Evolutionary conservation across 495 filamentous ascomycete genomes (phyloP).

Genomic region (Neohortaea acidophila): DNA sequence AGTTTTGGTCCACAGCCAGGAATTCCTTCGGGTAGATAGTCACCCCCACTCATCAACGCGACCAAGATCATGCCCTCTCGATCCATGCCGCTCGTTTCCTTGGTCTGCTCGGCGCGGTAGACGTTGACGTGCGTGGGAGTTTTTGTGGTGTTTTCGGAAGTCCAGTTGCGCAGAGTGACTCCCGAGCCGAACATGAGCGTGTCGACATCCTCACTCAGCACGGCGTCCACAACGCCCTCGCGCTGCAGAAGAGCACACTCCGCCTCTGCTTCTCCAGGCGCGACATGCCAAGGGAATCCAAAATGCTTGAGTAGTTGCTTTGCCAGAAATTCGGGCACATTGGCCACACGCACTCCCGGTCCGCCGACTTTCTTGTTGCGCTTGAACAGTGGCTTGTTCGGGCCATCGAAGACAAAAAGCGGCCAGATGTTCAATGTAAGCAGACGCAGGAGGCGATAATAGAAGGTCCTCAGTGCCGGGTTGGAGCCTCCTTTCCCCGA

Average conservation of each 20-base stretch:
- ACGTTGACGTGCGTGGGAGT: constrained; percentile 76
- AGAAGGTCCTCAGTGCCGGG: constrained; percentile 80
- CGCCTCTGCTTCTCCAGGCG: constrained; percentile 91
- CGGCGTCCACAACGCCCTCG: constrained; percentile 78
- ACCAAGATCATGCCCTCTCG: constrained; percentile 85
- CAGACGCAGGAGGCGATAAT: constrained; percentile 78
- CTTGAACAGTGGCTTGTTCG: constrained; percentile 80
- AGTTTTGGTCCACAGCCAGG: constrained; percentile 73
- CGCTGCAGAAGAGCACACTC: constrained; percentile 83
- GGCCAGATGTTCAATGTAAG: constrained; percentile 68
- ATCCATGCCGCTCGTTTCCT: constrained; percentile 45
- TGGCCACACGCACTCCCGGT: constrained; percentile 32
- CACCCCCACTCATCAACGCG: constrained; percentile 88
- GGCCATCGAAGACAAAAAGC: constrained; percentile 91
- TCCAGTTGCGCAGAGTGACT: constrained; percentile 67
- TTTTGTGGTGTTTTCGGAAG: constrained; percentile 49
- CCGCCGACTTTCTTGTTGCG: constrained; percentile 45
- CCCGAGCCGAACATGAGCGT: constrained; percentile 93
- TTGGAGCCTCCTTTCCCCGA: constrained; percentile 73
- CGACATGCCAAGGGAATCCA: constrained; percentile 69
- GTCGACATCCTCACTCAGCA: constrained; percentile 94
- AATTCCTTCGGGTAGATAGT: constrained; percentile 84
- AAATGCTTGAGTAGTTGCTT: constrained; percentile 72
- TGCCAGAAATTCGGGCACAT: constrained; percentile 32
- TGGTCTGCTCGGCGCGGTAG: constrained; percentile 45